Base-by-base conservation (phyloP, 2,329 filamentous ascomycete genomes). In the Fusarium acutatum region DNA sequence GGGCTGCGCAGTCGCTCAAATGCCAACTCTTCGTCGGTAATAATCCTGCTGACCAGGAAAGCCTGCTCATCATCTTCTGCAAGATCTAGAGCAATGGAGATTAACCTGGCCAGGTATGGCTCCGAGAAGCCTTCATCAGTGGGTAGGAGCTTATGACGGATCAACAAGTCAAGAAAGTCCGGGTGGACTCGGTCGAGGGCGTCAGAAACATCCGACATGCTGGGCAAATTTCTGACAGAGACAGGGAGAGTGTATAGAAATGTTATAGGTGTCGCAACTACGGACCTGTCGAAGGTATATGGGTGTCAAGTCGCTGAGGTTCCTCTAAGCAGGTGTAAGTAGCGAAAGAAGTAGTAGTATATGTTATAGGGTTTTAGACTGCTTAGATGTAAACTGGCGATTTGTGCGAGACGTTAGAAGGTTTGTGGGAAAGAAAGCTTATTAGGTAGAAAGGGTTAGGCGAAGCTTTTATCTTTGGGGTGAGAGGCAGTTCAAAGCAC, bases 21-120 rank as follows among this genome's bases (percentile, higher is more conserved):
- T 4, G 74, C 74, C 5, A 60, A 17, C 17, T 79, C 77, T 6
- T 77, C 71, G n/a, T 79, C 74, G 1, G 74, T 26, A 34, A 79
- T 66, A 15, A 79, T 69, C 14, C 75, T 73, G 5, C 67, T 68
- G 13, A 78, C 40, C 10, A 79, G 35, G 14, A 66, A 52, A 22
- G 64, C 38, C 22, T 79, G 77, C 20, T 76, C 71, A 2, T 43
- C 32, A 1, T 64, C 54, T 3, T 77, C 70, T 8, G 71, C 64
- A 15, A 76, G 66, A 41, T 77, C 68, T 20, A 79, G 63, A 10
- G 78, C 78, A 9, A 78, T 28, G 2, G 30, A 10, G 24, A 75
- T 72, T 7, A 65, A 54, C 4, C 58, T 67, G 11, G 74, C 75
- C 10, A 79, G 44, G 9, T 47, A 54, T 3, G 60, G 24, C 47